Percentiles rank a stretch among this genome's conserved stretches.
Evolutionary conservation across 805 yeast genomes (phyloP).

Genomic region (Saccharomycopsis vini): DNA sequence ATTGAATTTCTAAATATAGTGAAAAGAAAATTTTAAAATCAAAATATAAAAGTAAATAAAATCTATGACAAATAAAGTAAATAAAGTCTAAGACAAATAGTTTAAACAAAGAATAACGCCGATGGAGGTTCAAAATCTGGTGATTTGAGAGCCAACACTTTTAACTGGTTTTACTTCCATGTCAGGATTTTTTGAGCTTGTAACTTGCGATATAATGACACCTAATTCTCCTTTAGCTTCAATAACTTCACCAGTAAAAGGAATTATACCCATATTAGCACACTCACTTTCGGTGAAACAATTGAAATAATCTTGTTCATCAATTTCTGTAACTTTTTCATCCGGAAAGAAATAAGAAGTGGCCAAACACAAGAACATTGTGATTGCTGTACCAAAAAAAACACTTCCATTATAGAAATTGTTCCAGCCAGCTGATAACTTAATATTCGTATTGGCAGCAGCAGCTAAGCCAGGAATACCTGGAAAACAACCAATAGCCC

Average conservation of each 20-base stretch:
- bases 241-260: conserved; percentile 2
- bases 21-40: too few species aligned
- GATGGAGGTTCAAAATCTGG: too few species aligned
- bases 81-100: too few species aligned
- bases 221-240: too few species aligned
- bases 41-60: too few species aligned
- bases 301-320: conserved; percentile 23
- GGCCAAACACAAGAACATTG: conserved; percentile 23
- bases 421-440: conserved; percentile 21
- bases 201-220: too few species aligned
- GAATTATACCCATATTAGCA: conserved; percentile 20
- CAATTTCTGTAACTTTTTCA: conserved; percentile 19
- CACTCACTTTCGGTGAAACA: conserved; percentile 27
- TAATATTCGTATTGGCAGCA: conserved; percentile 24
- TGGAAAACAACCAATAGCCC: conserved; percentile 27
- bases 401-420: conserved; percentile 27
- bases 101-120: too few species aligned
- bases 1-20: too few species aligned
- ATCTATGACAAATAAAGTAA: too few species aligned
- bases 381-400: conserved; percentile 25
- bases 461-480: conserved; percentile 32
- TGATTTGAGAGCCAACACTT: too few species aligned
- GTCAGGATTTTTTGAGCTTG: too few species aligned
- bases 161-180: too few species aligned
- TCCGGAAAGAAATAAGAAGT: conserved; percentile 24